These are phyloP conservation scores for Alternaria arbusti DNA, from an alignment of 2,329 filamentous ascomycete species.

Conservation along the genomic window DNA sequence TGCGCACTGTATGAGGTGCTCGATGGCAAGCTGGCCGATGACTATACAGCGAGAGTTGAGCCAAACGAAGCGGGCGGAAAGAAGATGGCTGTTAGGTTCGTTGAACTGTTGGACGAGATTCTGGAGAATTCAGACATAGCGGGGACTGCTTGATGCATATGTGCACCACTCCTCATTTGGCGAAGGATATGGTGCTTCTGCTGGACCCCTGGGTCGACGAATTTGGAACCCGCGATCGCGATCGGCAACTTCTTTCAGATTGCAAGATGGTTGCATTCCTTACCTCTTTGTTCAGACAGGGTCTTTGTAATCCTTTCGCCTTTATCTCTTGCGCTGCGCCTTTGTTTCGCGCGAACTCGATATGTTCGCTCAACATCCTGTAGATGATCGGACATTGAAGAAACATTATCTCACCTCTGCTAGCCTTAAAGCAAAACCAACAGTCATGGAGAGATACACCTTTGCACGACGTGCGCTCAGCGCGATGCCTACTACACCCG, in stretches of 20 bases:
- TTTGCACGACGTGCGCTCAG: neutral
- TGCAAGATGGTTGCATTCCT: neutral
- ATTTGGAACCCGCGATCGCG: neutral
- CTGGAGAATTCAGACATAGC: neutral
- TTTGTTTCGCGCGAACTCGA: neutral
- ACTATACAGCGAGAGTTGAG: slow-evolving; percentile 47
- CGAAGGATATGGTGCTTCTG: neutral
- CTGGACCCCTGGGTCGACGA: neutral
- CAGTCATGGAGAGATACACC: neutral
- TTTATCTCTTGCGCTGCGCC: neutral
- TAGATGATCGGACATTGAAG: neutral
- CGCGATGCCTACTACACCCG: neutral
- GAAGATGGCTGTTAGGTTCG: slow-evolving; percentile 43
- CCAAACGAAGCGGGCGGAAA: slow-evolving; percentile 41
- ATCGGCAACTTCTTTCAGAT: neutral
- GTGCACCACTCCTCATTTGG: neutral
- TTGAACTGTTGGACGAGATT: slow-evolving; percentile 20
- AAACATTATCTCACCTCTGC: neutral
- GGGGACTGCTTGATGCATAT: neutral
- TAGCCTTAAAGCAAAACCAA: neutral
- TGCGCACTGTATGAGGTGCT: slow-evolving; percentile 43
- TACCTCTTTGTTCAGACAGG: neutral
- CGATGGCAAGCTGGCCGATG: slow-evolving; percentile 34
- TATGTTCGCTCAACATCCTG: neutral
- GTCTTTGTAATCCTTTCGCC: neutral